Evolutionary conservation across 768 basidiomycete species (phyloP).

Genomic region (Lenzites betulinus): DNA sequence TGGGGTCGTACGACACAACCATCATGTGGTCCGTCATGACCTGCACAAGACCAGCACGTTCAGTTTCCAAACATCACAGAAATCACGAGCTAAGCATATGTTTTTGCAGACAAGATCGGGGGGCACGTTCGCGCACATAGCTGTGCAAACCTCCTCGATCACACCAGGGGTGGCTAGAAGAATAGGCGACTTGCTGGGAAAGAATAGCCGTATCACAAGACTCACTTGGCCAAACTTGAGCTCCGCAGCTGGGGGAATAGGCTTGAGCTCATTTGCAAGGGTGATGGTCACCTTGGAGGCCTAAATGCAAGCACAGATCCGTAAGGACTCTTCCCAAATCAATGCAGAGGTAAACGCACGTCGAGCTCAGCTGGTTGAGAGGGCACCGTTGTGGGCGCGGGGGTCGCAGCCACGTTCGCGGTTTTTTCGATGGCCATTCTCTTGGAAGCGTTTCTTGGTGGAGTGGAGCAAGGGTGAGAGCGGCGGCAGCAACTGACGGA

Average conservation of each 20-base stretch:
- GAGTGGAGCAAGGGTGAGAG: background rate
- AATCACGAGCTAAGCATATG: too few species aligned
- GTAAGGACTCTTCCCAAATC: too few species aligned
- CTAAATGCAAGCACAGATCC: conserved; percentile 34
- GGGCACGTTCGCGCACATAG: too few species aligned
- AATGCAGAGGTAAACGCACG: background rate
- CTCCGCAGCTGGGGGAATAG: conserved; percentile 47
- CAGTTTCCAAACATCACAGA: too few species aligned
- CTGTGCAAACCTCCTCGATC: too few species aligned
- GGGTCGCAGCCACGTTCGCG: background rate
- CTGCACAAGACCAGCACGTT: conserved; percentile 34
- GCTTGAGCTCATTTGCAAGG: conserved; percentile 49
- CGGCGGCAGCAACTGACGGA: background rate
- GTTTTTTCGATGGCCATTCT: conserved; percentile 13
- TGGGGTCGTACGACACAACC: conserved; percentile 59
- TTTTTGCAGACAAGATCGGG: too few species aligned
- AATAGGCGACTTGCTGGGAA: too few species aligned
- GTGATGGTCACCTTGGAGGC: conserved; percentile 55
- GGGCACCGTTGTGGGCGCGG: background rate
- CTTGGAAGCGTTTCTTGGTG: too few species aligned
- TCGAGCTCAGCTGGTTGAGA: conserved; percentile 16
- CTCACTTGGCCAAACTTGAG: conserved; percentile 61
- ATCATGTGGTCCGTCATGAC: conserved; percentile 82
- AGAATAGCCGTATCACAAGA: too few species aligned
- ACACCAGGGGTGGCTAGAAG: too few species aligned